These are phyloP conservation scores for Microbotryum saponariae DNA, from an alignment of 1,284 basidiomycete genomes.

Conservation along the genomic window DNA sequence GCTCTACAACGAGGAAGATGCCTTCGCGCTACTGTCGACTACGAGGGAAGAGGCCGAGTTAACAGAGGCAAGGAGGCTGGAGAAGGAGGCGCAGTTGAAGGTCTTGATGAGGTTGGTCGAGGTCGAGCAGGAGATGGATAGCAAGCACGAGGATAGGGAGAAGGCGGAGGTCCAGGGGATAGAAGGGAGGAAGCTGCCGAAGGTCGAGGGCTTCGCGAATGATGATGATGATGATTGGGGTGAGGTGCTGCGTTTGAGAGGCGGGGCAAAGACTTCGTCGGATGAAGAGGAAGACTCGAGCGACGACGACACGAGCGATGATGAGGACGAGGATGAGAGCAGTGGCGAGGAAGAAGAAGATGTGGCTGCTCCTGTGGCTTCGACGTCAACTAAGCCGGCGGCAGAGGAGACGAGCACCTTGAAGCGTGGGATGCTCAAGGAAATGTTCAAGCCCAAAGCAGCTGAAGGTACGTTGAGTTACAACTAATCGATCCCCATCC, in stretches of 20 bases:
- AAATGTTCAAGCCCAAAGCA: slow-evolving; percentile 27
- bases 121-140: slow-evolving; percentile 1
- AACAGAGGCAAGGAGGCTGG: slow-evolving; percentile 4
- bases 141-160: background rate
- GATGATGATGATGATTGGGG: slow-evolving; percentile 16
- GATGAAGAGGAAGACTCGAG: slow-evolving; percentile 2
- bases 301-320: slow-evolving; percentile 1
- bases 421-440: slow-evolving; percentile 12
- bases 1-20: slow-evolving; percentile 31
- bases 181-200: background rate
- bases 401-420: slow-evolving; percentile 7
- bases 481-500: background rate
- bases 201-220: slow-evolving; percentile 25
- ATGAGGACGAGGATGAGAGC: slow-evolving; percentile 2
- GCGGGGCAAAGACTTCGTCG: slow-evolving; percentile 11
- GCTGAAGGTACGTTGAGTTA: slow-evolving; percentile 8
- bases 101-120: slow-evolving; percentile 8
- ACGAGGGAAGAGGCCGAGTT: slow-evolving; percentile 15
- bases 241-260: slow-evolving; percentile 8
- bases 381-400: background rate
- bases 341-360: background rate
- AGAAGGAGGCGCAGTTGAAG: slow-evolving; percentile 11
- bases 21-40: slow-evolving; percentile 16
- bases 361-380: no score
- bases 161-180: background rate